Evolutionary conservation across 2,329 filamentous ascomycete species (phyloP).

Genomic region (Neonectria magnoliae): DNA sequence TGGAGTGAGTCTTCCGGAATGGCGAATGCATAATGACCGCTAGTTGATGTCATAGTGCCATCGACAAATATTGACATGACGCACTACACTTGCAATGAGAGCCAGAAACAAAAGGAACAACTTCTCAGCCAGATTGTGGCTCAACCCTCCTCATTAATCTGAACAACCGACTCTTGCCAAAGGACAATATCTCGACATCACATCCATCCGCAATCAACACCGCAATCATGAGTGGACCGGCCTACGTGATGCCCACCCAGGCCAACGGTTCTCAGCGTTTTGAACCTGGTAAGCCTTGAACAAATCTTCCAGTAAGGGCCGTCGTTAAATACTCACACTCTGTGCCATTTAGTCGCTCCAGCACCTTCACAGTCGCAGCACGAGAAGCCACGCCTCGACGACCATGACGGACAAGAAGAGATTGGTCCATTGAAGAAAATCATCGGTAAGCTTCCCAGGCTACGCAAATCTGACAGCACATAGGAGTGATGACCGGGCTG

Average conservation of each 20-base stretch:
- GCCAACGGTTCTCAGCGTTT: constrained; percentile 9
- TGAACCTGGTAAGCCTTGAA: background rate
- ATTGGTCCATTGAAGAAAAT: constrained; percentile 34
- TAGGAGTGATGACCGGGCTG: background rate
- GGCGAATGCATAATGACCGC: background rate
- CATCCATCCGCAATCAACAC: background rate
- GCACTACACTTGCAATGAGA: background rate
- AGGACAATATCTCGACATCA: background rate
- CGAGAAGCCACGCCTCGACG: background rate
- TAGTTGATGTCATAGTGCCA: background rate
- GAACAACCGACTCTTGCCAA: background rate
- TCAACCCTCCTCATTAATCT: background rate
- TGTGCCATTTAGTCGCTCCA: background rate
- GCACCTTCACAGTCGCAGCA: background rate
- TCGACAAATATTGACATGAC: background rate
- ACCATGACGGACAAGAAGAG: constrained; percentile 2
- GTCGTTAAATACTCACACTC: background rate
- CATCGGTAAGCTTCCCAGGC: constrained; percentile 14
- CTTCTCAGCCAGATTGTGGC: background rate
- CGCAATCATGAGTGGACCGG: constrained; percentile 23
- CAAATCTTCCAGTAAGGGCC: background rate
- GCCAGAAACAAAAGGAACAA: background rate
- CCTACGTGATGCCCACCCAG: constrained; percentile 13
- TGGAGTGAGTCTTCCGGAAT: background rate
- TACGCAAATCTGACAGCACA: background rate